Conservation (phyloP, 345 rosid genomes). For the Bruguiera sexangula region DNA sequence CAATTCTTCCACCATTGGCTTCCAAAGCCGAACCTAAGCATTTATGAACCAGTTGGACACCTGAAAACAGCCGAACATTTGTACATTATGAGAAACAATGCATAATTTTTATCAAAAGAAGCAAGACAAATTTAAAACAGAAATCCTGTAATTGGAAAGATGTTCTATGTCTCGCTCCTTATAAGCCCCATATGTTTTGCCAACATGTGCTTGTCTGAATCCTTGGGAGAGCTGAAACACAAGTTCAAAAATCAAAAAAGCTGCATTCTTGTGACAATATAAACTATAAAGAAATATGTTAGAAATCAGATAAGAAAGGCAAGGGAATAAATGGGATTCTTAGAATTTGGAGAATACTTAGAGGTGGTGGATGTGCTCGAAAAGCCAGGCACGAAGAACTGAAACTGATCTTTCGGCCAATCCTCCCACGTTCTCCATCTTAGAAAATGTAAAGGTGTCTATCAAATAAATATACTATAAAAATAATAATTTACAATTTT, state of each 20-base stretch:
- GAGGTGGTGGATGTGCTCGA: slow-evolving; percentile 98
- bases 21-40: slow-evolving; percentile 98
- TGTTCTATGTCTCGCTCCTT: slow-evolving; percentile 63
- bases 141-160: not conserved
- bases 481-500: no score
- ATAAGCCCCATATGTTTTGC: slow-evolving; percentile 97
- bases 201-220: slow-evolving; percentile 86
- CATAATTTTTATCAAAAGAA: not conserved
- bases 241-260: not conserved
- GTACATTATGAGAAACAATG: not conserved
- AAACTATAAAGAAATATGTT: not conserved
- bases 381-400: slow-evolving; percentile 97
- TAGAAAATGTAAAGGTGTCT: no score
- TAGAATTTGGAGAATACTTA: slow-evolving; percentile 24
- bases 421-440: slow-evolving; percentile 38
- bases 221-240: slow-evolving; percentile 78
- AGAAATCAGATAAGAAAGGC: not conserved
- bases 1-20: slow-evolving; percentile 99
- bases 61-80: slow-evolving; percentile 28
- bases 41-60: slow-evolving; percentile 99
- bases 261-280: not conserved
- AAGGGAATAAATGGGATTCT: not conserved
- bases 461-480: no score
- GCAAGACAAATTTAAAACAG: not conserved
- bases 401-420: slow-evolving; percentile 92